phyloP scores from a whole-genome alignment of 2,329 filamentous ascomycete species.

The Fusarium duplospermum region DNA sequence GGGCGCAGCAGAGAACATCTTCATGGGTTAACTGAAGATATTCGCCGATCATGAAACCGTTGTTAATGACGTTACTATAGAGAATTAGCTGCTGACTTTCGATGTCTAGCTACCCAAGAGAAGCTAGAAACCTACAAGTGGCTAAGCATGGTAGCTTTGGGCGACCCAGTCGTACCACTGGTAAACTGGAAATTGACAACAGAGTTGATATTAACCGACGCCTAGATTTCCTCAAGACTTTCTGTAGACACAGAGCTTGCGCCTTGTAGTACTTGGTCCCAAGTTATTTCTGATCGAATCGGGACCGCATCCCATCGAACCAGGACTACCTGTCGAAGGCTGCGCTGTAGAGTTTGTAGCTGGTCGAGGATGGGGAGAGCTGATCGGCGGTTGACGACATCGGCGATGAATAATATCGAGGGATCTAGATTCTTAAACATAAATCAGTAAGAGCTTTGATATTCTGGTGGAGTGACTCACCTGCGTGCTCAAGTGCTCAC shows the following conservation, averaged over 20 bases:
- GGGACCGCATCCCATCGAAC: neutral
- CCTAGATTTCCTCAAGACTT: neutral
- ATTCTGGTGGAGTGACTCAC: neutral
- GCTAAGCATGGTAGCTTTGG: neutral
- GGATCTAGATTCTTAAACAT: neutral
- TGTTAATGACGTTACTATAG: neutral
- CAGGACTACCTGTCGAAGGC: neutral
- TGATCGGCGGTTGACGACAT: neutral
- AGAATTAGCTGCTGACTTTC: neutral
- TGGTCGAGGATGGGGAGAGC: neutral
- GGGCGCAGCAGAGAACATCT: neutral
- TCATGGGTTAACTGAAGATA: neutral
- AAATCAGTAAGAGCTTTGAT: rapidly evolving
- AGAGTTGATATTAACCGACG: neutral
- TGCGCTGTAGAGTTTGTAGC: neutral
- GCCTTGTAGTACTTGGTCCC: neutral
- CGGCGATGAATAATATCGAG: neutral
- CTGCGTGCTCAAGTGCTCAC: neutral
- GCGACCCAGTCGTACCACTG: neutral
- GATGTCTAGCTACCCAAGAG: too few relatives aligned
- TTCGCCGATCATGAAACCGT: neutral
- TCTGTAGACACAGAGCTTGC: neutral
- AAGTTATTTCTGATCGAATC: neutral
- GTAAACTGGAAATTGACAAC: neutral
- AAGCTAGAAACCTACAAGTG: too few relatives aligned